Base-by-base conservation (phyloP, 176 grass and related monocot species). In the Eragrostis nindensis region DNA sequence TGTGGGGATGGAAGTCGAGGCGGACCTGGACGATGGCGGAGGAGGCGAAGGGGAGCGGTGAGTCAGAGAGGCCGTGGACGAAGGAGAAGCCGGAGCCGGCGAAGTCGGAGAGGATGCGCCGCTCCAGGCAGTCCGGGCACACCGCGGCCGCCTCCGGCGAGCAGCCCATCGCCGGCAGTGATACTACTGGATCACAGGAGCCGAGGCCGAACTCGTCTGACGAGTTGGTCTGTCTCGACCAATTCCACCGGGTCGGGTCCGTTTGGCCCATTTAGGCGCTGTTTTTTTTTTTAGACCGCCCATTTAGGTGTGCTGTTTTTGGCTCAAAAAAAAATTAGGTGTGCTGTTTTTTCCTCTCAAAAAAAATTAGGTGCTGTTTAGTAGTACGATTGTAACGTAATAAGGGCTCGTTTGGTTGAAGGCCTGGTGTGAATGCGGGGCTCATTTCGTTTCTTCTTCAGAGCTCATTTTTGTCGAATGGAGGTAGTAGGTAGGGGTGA, bases 121-220 rank as follows among this genome's bases (percentile, higher is more conserved):
- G 83, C 54, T 94, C 90, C 50, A 98, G 62, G 71, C 95, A 98
- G 61, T 98, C 95, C 12, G 86, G 90, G 81, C 95, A 98, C 68
- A 84, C 83, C 57, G 65, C 54, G 27, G 7, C 83, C 63, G 68
- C 24, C 48, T 68, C 66, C 50, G 78, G 62, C 84, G 76, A 85
- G 82, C 55, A 24, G 71, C 18, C 68, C 82, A 87, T 84, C 78
- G 57, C 85, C 82, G 62, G 70, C 40, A 77, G 75, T n/a, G 69
- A 60, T 45, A 59, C n/a, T n/a, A n/a, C 71, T 40, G 63, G 76
- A 80, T 80, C 63, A 70, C 50, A 21, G 26, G 15, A 84, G 52
- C 5, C 21, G 27, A 12, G 13, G 47, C 19, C 45, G 10, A 66
- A 22, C 15, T 18, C 7, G 21, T 40, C 29, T 6, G 8, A 18